Conservation (phyloP, 768 basidiomycete genomes). For the Saitozyma sp. region DNA sequence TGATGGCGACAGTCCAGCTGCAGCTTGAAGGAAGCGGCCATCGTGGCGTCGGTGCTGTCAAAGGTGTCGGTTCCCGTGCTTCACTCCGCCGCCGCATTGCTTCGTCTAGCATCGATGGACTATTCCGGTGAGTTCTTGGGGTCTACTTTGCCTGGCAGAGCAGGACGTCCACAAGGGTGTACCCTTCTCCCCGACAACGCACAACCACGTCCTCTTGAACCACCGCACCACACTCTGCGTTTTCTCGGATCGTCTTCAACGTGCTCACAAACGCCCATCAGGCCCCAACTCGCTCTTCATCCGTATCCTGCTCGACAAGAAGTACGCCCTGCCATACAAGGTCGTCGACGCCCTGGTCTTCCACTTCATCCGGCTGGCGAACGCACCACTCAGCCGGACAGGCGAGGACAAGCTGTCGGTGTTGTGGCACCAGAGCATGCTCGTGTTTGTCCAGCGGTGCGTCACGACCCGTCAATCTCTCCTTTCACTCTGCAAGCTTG, state of each 20-base stretch:
- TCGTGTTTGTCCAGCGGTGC: constrained; percentile 90
- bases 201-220: too few relatives aligned
- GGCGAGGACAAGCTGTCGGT: constrained; percentile 80
- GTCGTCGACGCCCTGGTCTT: constrained; percentile 95
- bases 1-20: constrained; percentile 64
- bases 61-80: constrained; percentile 93
- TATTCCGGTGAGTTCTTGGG: constrained; percentile 67
- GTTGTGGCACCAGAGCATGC: constrained; percentile 94
- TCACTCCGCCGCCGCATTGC: constrained; percentile 90
- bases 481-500: neutral
- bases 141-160: too few relatives aligned
- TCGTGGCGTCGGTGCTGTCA: constrained; percentile 85
- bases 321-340: constrained; percentile 95
- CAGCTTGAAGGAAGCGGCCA: constrained; percentile 89
- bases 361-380: constrained; percentile 95
- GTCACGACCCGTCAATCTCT: constrained; percentile 16
- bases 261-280: constrained; percentile 16
- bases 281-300: constrained; percentile 96
- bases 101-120: constrained; percentile 93
- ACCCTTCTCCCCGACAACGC: too few relatives aligned
- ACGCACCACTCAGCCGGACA: constrained; percentile 71
- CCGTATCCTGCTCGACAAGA: constrained; percentile 94
- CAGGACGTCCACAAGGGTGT: too few relatives aligned
- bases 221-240: too few relatives aligned
- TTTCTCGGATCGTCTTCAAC: too few relatives aligned